These are phyloP conservation scores for Lipomyces spencermartinsiae DNA, from an alignment of 805 yeast genomes.

Conservation along the genomic window DNA sequence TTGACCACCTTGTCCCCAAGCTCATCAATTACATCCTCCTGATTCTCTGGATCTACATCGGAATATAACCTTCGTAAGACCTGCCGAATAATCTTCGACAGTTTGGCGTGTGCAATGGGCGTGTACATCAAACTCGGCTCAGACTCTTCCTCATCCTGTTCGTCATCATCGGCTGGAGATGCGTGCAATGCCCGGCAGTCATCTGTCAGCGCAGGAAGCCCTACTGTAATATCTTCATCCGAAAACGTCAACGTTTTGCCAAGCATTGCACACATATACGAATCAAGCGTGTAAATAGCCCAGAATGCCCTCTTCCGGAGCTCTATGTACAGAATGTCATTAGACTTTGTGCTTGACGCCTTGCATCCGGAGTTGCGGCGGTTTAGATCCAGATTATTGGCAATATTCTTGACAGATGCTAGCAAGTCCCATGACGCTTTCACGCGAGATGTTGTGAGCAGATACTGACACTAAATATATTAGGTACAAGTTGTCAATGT, in stretches of 20 bases:
- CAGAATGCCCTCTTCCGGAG: conserved; percentile 16
- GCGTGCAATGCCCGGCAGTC: background rate
- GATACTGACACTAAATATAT: conserved; percentile 9
- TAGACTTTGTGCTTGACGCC: background rate
- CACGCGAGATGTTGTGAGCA: conserved; percentile 16
- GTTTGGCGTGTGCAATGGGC: conserved; percentile 17
- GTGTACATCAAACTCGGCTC: conserved; percentile 19
- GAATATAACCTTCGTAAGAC: conserved; percentile 5
- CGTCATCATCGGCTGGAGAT: background rate
- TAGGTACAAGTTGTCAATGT: background rate
- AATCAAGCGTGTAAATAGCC: conserved; percentile 17
- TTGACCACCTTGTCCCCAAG: conserved; percentile 3
- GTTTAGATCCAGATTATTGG: conserved; percentile 15
- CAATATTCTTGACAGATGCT: conserved; percentile 7
- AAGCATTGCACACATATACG: conserved; percentile 24
- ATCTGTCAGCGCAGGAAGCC: conserved; percentile 4
- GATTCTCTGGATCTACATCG: conserved; percentile 3
- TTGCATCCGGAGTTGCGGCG: conserved; percentile 6
- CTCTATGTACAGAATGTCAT: background rate
- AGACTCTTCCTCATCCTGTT: background rate
- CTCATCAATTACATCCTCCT: conserved; percentile 19
- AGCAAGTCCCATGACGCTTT: conserved; percentile 18
- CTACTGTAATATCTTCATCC: conserved; percentile 20
- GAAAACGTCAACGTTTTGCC: conserved; percentile 20
- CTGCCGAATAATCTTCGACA: conserved; percentile 6